phyloP scores from a whole-genome alignment of 106 monocot species.

The Hemerocallis citrina region DNA sequence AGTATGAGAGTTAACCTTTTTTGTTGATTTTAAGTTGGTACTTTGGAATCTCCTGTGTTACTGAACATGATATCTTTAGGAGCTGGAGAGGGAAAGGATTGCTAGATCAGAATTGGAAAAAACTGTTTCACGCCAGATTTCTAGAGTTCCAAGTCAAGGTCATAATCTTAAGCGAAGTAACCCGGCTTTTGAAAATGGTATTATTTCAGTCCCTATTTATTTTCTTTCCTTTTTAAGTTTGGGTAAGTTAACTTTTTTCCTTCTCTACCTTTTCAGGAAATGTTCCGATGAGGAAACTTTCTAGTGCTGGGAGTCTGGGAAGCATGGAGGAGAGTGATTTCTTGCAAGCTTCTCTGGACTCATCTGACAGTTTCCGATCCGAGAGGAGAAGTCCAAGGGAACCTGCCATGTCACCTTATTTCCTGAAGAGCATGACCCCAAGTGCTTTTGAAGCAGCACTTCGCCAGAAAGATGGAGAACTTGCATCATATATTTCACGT shows the following conservation, averaged over 20 bases:
- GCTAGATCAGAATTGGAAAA: constrained; percentile 74
- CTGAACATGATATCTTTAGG: constrained; percentile 27
- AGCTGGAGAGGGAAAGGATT: constrained; percentile 75
- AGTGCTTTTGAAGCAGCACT: constrained; percentile 88
- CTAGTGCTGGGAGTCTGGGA: constrained; percentile 58
- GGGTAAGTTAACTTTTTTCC: neutral
- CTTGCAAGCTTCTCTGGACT: constrained; percentile 70
- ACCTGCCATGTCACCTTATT: constrained; percentile 54
- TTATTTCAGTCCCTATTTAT: neutral
- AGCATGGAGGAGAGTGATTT: constrained; percentile 77
- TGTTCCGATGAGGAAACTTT: constrained; percentile 33
- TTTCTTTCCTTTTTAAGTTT: neutral
- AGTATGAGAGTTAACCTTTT: no score
- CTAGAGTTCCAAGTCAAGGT: constrained; percentile 38
- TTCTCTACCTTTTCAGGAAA: constrained; percentile 39
- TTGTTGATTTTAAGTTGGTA: no score
- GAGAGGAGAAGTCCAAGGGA: constrained; percentile 70
- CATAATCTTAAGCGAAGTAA: constrained; percentile 19
- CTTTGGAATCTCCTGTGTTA: no score
- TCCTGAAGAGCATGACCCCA: constrained; percentile 90
- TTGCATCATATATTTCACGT: constrained; percentile 89
- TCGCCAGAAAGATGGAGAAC: constrained; percentile 93
- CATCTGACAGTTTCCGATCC: constrained; percentile 35
- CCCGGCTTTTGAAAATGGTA: constrained; percentile 45
- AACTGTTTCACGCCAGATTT: constrained; percentile 37